Percentiles rank a stretch among this genome's conserved stretches.
Evolutionary conservation across 2,329 filamentous ascomycete genomes (phyloP).

Genomic region (Chaetomium strumarium): DNA sequence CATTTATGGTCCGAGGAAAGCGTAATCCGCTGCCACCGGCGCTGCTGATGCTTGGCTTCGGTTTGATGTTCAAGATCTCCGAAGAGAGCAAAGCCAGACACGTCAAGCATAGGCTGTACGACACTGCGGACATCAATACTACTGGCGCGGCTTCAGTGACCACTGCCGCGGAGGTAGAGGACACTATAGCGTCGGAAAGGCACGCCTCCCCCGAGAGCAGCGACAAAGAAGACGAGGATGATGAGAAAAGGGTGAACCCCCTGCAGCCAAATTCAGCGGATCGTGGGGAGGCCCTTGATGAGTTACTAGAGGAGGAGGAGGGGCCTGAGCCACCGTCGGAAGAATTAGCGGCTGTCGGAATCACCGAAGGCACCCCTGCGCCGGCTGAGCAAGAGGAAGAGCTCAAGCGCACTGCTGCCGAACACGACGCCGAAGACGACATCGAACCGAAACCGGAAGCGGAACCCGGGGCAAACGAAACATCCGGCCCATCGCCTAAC

Average conservation of each 20-base stretch:
- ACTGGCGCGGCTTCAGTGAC: constrained; percentile 13
- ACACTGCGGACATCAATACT: constrained; percentile 16
- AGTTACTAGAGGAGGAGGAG: not conserved
- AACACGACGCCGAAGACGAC: constrained; percentile 28
- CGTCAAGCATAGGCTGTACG: constrained; percentile 59
- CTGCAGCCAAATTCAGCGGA: constrained; percentile 28
- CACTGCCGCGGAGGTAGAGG: constrained; percentile 5
- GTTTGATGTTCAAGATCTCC: constrained; percentile 80
- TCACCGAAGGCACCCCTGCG: constrained; percentile 3
- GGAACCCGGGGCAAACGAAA: constrained; percentile 25
- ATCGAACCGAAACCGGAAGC: constrained; percentile 28
- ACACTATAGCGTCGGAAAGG: constrained; percentile 20
- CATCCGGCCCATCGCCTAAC: constrained; percentile 30
- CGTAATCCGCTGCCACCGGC: constrained; percentile 90
- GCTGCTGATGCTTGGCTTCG: constrained; percentile 81
- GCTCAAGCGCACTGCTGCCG: not conserved
- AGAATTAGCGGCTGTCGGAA: constrained; percentile 22
- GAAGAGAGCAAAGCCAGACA: constrained; percentile 80
- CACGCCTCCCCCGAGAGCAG: constrained; percentile 18
- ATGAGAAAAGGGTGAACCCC: constrained; percentile 30
- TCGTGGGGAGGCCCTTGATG: constrained; percentile 22
- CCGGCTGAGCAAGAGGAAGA: constrained; percentile 19
- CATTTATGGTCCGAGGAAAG: constrained; percentile 73
- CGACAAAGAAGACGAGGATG: constrained; percentile 29
- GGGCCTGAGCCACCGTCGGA: constrained; percentile 19